Percentiles rank a stretch among this genome's conserved stretches.
phyloP scores from a whole-genome alignment of 2,329 filamentous ascomycete genomes.

The Alternaria hordeiaustralica region DNA sequence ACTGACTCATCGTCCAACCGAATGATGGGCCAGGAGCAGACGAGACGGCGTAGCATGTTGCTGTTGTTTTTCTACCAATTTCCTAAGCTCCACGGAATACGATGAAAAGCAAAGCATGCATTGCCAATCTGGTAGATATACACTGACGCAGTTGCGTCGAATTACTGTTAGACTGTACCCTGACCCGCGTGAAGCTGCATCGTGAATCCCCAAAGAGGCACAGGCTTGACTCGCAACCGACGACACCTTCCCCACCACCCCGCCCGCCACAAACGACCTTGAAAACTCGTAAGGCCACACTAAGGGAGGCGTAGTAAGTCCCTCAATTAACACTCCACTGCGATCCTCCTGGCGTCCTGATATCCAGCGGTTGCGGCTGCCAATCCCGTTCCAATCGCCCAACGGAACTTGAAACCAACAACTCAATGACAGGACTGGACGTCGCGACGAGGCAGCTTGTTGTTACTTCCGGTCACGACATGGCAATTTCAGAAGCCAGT shows the following conservation, averaged over 20 bases:
- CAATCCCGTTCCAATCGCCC: neutral
- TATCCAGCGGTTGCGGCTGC: conserved; percentile 4
- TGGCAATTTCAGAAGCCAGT: neutral
- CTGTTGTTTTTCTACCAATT: neutral
- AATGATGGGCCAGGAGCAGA: conserved; percentile 3
- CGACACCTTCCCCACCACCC: neutral
- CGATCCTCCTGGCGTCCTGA: neutral
- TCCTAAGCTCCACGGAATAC: neutral
- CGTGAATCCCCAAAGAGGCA: neutral
- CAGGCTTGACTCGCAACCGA: neutral
- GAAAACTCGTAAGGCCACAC: neutral
- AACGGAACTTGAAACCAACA: conserved; percentile 2
- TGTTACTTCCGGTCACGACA: neutral
- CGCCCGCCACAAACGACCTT: neutral
- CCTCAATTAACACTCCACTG: neutral
- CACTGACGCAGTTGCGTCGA: neutral
- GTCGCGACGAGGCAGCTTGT: neutral
- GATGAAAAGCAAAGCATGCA: neutral
- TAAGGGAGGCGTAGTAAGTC: neutral
- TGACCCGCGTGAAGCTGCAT: neutral
- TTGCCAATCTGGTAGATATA: neutral
- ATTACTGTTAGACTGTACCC: neutral
- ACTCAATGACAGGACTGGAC: neutral
- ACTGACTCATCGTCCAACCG: conserved; percentile 10
- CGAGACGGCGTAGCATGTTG: neutral